Conservation (phyloP, 2,329 filamentous ascomycete genomes). For the Microsporum canis region DNA sequence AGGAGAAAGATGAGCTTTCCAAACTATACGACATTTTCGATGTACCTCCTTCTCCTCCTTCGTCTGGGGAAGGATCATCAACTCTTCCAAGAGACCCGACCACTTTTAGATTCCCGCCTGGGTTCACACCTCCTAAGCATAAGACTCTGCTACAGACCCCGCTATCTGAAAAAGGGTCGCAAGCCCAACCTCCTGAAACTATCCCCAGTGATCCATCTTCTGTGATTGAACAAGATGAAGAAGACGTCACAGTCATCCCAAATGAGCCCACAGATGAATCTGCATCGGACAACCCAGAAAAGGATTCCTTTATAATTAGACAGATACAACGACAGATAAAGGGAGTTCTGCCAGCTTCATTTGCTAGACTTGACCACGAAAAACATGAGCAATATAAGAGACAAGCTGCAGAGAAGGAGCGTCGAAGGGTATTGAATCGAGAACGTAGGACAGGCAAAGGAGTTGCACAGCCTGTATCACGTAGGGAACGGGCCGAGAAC, state of each 20-base stretch:
- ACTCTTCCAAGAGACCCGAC: constrained; percentile 12
- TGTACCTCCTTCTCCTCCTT: constrained; percentile 31
- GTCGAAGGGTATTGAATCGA: constrained; percentile 19
- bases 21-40: constrained; percentile 20
- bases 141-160: constrained; percentile 20
- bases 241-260: not conserved
- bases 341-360: constrained; percentile 41
- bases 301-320: constrained; percentile 21
- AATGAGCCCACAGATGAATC: constrained; percentile 3
- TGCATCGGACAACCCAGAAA: constrained; percentile 7
- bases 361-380: constrained; percentile 33
- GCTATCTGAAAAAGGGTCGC: constrained; percentile 16
- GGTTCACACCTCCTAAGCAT: constrained; percentile 21
- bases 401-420: constrained; percentile 8
- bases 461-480: constrained; percentile 16
- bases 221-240: constrained; percentile 6
- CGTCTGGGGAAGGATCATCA: constrained; percentile 26
- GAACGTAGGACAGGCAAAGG: constrained; percentile 14
- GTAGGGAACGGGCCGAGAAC: constrained; percentile 14
- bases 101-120: constrained; percentile 30
- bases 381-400: constrained; percentile 19
- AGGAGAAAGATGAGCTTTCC: not conserved
- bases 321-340: constrained; percentile 32
- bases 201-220: constrained; percentile 1
- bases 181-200: constrained; percentile 12